These are phyloP conservation scores for Podospora anserina DNA, from an alignment of 495 filamentous ascomycete species.

Conservation along the genomic window DNA sequence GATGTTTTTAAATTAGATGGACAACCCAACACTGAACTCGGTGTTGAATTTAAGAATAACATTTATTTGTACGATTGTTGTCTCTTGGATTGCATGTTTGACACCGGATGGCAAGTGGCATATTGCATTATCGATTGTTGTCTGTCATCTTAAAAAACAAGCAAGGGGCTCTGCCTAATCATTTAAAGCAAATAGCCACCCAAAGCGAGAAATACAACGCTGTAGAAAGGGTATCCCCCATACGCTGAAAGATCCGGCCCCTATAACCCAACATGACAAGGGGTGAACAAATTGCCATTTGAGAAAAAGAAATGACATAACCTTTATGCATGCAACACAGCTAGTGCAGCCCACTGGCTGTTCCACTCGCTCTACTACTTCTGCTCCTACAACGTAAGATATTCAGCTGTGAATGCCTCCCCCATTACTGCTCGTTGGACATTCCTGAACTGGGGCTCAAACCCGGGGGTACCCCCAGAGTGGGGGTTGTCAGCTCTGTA, in stretches of 20 bases:
- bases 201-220: background rate
- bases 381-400: background rate
- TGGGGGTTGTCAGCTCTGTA: background rate
- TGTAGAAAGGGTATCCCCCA: background rate
- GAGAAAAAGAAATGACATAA: background rate
- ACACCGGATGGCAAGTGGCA: background rate
- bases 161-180: background rate
- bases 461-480: background rate
- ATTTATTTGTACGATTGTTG: no score
- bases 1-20: no score
- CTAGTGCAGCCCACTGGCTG: background rate
- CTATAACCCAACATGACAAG: background rate
- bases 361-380: background rate
- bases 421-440: background rate
- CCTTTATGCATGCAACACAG: background rate
- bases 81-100: background rate
- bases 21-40: no score
- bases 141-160: background rate
- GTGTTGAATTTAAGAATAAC: no score
- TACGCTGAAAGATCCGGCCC: background rate
- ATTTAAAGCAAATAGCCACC: background rate
- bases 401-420: background rate
- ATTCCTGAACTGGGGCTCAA: background rate
- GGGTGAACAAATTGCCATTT: background rate
- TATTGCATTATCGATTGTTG: background rate